These are phyloP conservation scores for Podospora conica DNA, from an alignment of 495 filamentous ascomycete species.

Conservation along the genomic window DNA sequence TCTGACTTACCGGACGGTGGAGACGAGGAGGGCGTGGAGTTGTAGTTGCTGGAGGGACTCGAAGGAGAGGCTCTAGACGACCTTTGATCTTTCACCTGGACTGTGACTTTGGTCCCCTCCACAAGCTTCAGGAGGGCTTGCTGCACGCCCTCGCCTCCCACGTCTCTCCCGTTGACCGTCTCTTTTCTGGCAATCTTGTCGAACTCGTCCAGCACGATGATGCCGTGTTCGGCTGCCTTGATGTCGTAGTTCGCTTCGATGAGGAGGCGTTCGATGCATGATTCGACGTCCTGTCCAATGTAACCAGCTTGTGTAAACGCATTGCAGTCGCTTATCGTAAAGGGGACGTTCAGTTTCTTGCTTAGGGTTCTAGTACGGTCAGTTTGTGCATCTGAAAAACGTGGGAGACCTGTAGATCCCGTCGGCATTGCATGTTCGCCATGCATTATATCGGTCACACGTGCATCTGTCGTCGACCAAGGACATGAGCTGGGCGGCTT, in stretches of 20 bases:
- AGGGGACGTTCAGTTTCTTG: slow-evolving; percentile 77
- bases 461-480: background rate
- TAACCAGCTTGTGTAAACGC: slow-evolving; percentile 96
- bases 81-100: slow-evolving; percentile 78
- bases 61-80: slow-evolving; percentile 44
- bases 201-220: slow-evolving; percentile 92
- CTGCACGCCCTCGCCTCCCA: slow-evolving; percentile 89
- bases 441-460: background rate
- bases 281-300: slow-evolving; percentile 92
- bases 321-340: slow-evolving; percentile 96
- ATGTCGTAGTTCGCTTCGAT: slow-evolving; percentile 89
- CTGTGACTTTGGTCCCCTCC: slow-evolving; percentile 87
- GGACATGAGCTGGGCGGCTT: slow-evolving; percentile 13
- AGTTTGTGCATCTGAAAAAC: background rate
- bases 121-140: slow-evolving; percentile 94
- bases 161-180: slow-evolving; percentile 60
- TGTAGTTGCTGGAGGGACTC: slow-evolving; percentile 33
- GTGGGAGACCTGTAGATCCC: background rate
- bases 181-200: slow-evolving; percentile 78
- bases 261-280: slow-evolving; percentile 82
- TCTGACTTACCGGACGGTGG: slow-evolving; percentile 61
- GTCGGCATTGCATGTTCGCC: background rate
- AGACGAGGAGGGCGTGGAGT: slow-evolving; percentile 29
- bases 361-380: slow-evolving; percentile 36
- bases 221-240: slow-evolving; percentile 78